Evolutionary conservation across 192 early-diverging fungal species (phyloP).

Genomic region (Coemansia sp.): DNA sequence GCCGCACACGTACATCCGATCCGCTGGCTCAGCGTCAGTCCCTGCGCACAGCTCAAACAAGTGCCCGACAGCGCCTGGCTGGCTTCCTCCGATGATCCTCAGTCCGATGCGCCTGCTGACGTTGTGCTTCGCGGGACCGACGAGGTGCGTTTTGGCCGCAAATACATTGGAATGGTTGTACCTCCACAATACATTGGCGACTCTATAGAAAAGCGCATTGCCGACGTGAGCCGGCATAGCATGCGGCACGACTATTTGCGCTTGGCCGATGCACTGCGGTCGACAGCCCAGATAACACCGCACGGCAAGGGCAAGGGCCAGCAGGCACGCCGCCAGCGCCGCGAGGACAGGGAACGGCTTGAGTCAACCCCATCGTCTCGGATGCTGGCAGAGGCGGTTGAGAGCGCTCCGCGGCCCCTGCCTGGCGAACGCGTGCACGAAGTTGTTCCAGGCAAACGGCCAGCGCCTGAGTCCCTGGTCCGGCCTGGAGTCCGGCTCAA

Average conservation of each 20-base stretch:
- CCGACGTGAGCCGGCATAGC: slow-evolving; percentile 2
- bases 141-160: slow-evolving; percentile 46
- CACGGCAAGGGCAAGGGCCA: slow-evolving; percentile 26
- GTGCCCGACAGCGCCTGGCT: neutral
- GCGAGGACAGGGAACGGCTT: slow-evolving; percentile 7
- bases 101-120: neutral
- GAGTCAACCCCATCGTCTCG: neutral
- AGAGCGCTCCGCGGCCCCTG: slow-evolving; percentile 2
- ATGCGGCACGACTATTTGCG: slow-evolving; percentile 40
- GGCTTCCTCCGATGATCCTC: neutral
- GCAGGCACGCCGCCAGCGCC: neutral
- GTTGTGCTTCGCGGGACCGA: slow-evolving; percentile 36
- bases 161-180: slow-evolving; percentile 41
- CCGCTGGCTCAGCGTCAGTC: neutral
- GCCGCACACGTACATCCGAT: too few species aligned
- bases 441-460: slow-evolving; percentile 18
- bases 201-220: slow-evolving; percentile 8
- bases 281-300: slow-evolving; percentile 29
- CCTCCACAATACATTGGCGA: slow-evolving; percentile 16
- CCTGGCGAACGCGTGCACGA: slow-evolving; percentile 34
- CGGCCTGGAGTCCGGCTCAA: slow-evolving; percentile 26
- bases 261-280: slow-evolving; percentile 40
- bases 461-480: slow-evolving; percentile 30
- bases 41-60: neutral
- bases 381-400: neutral